Conservation (phyloP, 768 basidiomycete genomes). For the Roridomyces roridus region DNA sequence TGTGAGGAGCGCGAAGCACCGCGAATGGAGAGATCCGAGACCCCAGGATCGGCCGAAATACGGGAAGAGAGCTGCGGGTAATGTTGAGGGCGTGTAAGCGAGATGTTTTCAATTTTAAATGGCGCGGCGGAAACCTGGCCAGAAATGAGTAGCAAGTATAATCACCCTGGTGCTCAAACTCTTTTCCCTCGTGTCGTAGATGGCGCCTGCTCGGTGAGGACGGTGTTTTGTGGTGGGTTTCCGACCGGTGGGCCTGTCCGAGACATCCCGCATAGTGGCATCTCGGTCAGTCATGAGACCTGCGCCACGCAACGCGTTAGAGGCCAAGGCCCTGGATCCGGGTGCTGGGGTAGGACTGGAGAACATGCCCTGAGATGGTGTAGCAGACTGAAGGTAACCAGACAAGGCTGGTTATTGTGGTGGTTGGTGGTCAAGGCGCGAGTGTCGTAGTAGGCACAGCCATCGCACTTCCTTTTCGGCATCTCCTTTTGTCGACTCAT, state of each 20-base stretch:
- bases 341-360: conserved; percentile 66
- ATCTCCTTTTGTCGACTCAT: no score
- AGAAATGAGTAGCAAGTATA: conserved; percentile 46
- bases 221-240: conserved; percentile 70
- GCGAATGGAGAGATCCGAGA: conserved; percentile 66
- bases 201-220: conserved; percentile 62
- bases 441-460: no score
- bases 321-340: conserved; percentile 62
- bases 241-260: conserved; percentile 74
- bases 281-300: conserved; percentile 79
- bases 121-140: conserved; percentile 44
- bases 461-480: no score
- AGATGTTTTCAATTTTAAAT: conserved; percentile 39
- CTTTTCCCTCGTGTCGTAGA: conserved; percentile 63
- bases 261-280: conserved; percentile 73
- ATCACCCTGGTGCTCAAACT: conserved; percentile 69
- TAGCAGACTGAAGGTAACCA: no score
- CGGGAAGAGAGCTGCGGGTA: conserved; percentile 49
- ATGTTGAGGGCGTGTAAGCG: conserved; percentile 44
- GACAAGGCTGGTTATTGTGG: no score
- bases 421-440: no score
- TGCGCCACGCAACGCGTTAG: conserved; percentile 68
- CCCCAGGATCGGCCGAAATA: conserved; percentile 41
- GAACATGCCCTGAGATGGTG: conserved; percentile 45
- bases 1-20: conserved; percentile 60